A percentile compares a stretch with the other conserved stretches of the same genome.
These are phyloP conservation scores for Trichoderma arundinaceum DNA, from an alignment of 2,329 filamentous ascomycete species.

Conservation along the genomic window DNA sequence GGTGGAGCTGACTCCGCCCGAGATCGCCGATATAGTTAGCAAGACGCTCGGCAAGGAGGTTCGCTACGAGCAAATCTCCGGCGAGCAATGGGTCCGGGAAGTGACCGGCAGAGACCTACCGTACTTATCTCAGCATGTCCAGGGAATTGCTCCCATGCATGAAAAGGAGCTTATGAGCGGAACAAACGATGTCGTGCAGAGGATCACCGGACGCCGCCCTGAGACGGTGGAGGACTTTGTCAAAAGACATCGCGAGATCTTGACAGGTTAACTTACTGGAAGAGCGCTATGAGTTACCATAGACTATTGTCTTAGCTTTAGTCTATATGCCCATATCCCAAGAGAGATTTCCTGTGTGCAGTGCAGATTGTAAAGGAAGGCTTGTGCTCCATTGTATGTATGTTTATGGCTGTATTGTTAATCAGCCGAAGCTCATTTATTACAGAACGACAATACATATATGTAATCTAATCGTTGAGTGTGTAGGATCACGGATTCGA, in stretches of 20 bases:
- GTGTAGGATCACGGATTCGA: no score
- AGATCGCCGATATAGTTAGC: conserved; percentile 4
- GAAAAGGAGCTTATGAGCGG: conserved; percentile 2
- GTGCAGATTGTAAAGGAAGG: no score
- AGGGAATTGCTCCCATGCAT: conserved; percentile 1
- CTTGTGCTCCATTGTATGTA: no score
- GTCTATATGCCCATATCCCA: no score
- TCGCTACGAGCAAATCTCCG: conserved; percentile 7
- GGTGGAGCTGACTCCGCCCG: conserved; percentile 8
- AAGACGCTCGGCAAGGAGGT: conserved; percentile 10
- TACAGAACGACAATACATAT: no score
- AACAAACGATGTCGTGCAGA: conserved; percentile 10
- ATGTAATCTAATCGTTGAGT: no score
- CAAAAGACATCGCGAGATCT: not conserved
- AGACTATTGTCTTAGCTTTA: no score
- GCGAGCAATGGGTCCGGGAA: not conserved
- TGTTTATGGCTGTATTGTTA: no score
- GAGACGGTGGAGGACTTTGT: conserved; percentile 1
- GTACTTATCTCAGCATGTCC: conserved; percentile 1
- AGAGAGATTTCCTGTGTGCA: no score
- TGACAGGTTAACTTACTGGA: not conserved
- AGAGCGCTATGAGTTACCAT: no score
- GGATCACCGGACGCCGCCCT: not conserved
- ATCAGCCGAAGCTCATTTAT: no score
- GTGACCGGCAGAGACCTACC: conserved; percentile 2